Base-by-base conservation (phyloP, 1,284 basidiomycete genomes). In the Flammula alnicola region DNA sequence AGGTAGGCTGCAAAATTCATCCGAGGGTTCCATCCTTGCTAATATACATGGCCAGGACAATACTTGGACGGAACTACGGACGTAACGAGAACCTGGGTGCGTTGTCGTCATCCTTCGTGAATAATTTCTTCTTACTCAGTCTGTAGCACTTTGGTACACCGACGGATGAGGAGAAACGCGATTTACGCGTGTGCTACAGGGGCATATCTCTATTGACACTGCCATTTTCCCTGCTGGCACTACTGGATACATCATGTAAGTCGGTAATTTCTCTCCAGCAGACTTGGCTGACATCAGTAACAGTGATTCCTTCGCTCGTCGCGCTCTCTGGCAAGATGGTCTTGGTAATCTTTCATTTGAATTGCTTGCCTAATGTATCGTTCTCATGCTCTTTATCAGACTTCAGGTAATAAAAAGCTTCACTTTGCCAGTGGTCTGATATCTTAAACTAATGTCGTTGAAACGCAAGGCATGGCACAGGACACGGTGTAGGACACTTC, bases 21-120 rank as follows among this genome's bases (percentile, higher is more conserved):
- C 7, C 14, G 30, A 32, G 4, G 7, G 12, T 20, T 19, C 17
- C 5, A 31, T 41, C 4, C 7, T 14, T 12, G 5, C 12, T 44
- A 17, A 31, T 35, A 25, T 12, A 23, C n/a, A 7, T 14, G 11
- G 32, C 3, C 17, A 91, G 91, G 81, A 1, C 95, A 98, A 72
- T 98, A 88, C 68, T 70, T 84, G 23, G 95, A 98, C 62, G 95
- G 95, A 9, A 99, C 96, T 0, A 99, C 96, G 1, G 97, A 98
- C 63, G 89, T 92, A 7, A 98, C 95, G 4, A 76, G 95, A 27
- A 96, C 93, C 49, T 86, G 84, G 83, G 91, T 89, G 63, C 76
- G 57, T 9, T 1, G 16, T 42, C 16, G n/a, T n/a, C 10, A 16
- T 35, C 42, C 12, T 10, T 25, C 45, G n/a, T 32, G 14, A 35